A percentile compares a stretch with the other conserved stretches of the same genome.
These are phyloP conservation scores for Cyberlindnera xylosilytica DNA, from an alignment of 805 yeast species.

Conservation along the genomic window DNA sequence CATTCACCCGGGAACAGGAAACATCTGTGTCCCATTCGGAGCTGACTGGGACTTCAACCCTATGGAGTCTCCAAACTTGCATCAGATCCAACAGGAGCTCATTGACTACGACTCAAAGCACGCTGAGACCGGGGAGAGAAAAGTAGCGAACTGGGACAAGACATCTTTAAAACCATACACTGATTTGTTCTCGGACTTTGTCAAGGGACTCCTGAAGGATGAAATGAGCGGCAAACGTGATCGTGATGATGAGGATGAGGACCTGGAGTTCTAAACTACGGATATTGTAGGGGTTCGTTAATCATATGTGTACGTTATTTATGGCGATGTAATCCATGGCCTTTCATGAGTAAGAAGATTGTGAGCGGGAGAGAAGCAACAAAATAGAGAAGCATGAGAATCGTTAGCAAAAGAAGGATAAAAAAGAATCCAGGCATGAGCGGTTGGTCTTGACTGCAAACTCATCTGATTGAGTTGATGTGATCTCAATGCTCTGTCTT, in stretches of 20 bases:
- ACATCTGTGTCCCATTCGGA: constrained; percentile 84
- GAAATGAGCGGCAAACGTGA: constrained; percentile 45
- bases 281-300: too few relatives aligned
- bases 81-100: constrained; percentile 60
- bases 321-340: not conserved
- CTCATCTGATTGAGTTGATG: constrained; percentile 5
- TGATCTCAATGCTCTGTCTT: constrained; percentile 32
- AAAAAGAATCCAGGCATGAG: constrained; percentile 10
- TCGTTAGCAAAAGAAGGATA: constrained; percentile 12
- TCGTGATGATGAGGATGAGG: constrained; percentile 30
- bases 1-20: constrained; percentile 94
- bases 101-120: constrained; percentile 42
- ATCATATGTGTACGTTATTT: not conserved
- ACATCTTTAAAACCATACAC: constrained; percentile 72
- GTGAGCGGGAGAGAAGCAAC: constrained; percentile 1
- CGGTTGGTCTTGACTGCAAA: constrained; percentile 1
- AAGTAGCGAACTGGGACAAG: constrained; percentile 48
- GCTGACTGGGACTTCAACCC: constrained; percentile 64
- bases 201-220: constrained; percentile 50
- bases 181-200: constrained; percentile 62
- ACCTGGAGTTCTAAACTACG: constrained; percentile 14
- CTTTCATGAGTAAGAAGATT: not conserved
- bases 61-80: constrained; percentile 70
- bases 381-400: not conserved
- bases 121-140: constrained; percentile 14